Conservation (phyloP, 495 filamentous ascomycete species). For the Aspergillus haitiensis region DNA sequence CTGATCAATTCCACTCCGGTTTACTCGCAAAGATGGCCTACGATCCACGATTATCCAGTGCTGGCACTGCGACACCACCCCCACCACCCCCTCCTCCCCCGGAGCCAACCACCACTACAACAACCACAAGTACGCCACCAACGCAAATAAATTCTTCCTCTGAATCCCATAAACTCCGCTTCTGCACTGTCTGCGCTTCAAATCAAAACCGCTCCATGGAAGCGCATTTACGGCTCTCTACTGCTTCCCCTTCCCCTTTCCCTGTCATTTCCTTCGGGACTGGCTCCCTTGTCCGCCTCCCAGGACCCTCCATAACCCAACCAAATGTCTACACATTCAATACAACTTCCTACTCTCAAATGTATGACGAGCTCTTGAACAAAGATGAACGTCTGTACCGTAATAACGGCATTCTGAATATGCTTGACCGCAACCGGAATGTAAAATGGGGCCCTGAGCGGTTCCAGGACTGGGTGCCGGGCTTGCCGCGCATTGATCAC, state of each 20-base stretch:
- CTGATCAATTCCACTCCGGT: neutral
- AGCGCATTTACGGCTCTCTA: slow-evolving; percentile 85
- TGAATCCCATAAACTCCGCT: slow-evolving; percentile 79
- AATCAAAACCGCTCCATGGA: slow-evolving; percentile 99
- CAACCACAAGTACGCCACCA: slow-evolving; percentile 47
- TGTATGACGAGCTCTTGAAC: slow-evolving; percentile 80
- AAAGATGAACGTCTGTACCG: slow-evolving; percentile 90
- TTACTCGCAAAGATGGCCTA: slow-evolving; percentile 45
- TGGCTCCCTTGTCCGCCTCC: slow-evolving; percentile 89
- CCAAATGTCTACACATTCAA: slow-evolving; percentile 99
- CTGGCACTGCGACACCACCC: slow-evolving; percentile 47
- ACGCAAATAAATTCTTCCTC: slow-evolving; percentile 32
- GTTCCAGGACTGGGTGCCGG: slow-evolving; percentile 97
- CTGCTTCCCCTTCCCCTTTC: slow-evolving; percentile 61
- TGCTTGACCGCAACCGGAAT: slow-evolving; percentile 87
- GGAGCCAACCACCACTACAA: slow-evolving; percentile 21
- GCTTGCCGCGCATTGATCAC: slow-evolving; percentile 70
- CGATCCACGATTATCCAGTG: slow-evolving; percentile 56
- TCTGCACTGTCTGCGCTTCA: slow-evolving; percentile 98
- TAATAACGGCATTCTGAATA: slow-evolving; percentile 88
- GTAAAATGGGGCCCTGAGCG: slow-evolving; percentile 96
- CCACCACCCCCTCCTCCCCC: slow-evolving; percentile 53
- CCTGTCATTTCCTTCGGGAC: slow-evolving; percentile 98
- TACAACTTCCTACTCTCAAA: slow-evolving; percentile 82
- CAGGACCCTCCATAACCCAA: slow-evolving; percentile 84